Base-by-base conservation (phyloP, 2,329 filamentous ascomycete genomes). In the Fusarium sp. region DNA sequence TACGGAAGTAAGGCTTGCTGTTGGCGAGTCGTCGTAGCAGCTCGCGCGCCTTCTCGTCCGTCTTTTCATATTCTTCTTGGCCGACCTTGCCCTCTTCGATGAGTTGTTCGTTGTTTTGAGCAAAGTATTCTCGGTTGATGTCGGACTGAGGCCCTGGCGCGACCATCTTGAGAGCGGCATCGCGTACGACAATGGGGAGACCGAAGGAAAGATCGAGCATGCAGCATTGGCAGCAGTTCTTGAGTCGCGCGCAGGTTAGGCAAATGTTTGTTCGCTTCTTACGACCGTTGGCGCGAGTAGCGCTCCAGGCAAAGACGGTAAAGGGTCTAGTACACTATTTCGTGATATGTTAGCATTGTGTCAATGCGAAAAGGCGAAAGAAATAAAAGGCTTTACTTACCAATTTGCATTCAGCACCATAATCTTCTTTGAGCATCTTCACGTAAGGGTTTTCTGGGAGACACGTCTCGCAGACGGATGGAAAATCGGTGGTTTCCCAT, bases 161-260 rank as follows among this genome's bases (percentile, higher is more conserved):
- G 42, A 98, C 93, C 92, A 99, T 97, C 84, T 98, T 98, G 68
- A 99, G 86, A 7, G 97, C 96, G 5, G 96, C 96, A 84, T 99
- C 96, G 77, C 96, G 90, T 61, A 99, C 93, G 15, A 95, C 92
- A 76, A 99, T 97, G 13, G 96, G 96, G 28, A 99, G 85, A 24
- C 96, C 97, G 77, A 98, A 99, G 14, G 93, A 95, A 63, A 99
- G 84, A 86, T 99, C 96, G 54, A 99, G 91, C 94, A 98, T 98
- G 84, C 96, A 99, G 82, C 92, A 95, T 84, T 99, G 96, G 78
- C 96, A 99, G 84, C 96, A 98, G 84, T 99, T 99, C 83, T 99
- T 99, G 72, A 98, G 87, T 44, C 96, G 92, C 22, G 96, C 95
- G 84, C 96, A 99, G 40, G 96, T 99, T 24, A 99, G 86, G 80